These are phyloP conservation scores for Chaetomidium leptoderma DNA, from an alignment of 495 filamentous ascomycete species.

Conservation along the genomic window DNA sequence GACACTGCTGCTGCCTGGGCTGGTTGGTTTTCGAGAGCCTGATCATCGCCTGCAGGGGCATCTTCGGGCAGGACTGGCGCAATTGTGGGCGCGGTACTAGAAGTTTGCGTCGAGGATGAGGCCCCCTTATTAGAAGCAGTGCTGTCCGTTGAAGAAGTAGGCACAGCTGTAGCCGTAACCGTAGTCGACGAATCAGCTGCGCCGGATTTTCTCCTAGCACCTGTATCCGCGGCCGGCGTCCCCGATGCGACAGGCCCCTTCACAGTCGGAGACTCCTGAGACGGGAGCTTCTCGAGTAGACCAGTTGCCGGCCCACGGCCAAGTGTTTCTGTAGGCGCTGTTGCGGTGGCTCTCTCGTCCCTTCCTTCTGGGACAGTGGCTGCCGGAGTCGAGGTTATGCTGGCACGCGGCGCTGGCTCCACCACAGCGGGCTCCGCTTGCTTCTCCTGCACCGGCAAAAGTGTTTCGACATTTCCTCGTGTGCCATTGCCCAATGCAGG, in stretches of 20 bases:
- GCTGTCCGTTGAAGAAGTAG: neutral
- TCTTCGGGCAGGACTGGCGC: neutral
- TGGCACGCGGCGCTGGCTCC: neutral
- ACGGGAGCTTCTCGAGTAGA: neutral
- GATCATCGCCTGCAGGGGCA: no score
- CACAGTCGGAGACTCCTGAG: neutral
- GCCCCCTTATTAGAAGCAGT: neutral
- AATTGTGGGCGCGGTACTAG: neutral
- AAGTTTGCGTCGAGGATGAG: slow-evolving; percentile 1
- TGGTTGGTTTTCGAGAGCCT: neutral
- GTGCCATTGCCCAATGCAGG: neutral
- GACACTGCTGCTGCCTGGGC: neutral
- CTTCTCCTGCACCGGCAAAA: neutral
- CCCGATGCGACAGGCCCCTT: neutral
- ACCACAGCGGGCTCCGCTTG: neutral
- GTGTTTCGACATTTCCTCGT: neutral
- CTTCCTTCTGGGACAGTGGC: neutral
- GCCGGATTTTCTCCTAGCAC: neutral
- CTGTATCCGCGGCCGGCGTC: neutral
- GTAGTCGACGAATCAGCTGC: neutral
- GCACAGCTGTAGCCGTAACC: neutral
- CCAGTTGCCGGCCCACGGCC: neutral
- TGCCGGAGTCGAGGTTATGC: neutral
- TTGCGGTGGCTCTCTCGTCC: neutral
- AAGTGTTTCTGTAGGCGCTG: neutral